Base-by-base conservation (phyloP, 371 early-diverging fungal species). In the Lichtheimia ornata region DNA sequence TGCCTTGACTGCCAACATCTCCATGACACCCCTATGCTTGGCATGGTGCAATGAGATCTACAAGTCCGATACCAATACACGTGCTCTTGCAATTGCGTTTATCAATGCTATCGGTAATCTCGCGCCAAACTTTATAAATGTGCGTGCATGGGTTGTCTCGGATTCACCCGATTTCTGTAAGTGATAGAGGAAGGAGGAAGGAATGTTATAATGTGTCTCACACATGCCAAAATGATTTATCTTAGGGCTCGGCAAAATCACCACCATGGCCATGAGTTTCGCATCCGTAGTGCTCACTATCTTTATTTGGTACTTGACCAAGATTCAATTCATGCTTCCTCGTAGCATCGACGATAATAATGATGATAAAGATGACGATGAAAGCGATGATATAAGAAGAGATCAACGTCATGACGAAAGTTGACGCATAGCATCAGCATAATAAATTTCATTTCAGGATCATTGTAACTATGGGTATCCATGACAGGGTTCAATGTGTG, bases 61-160 rank as follows among this genome's bases (percentile, higher is more conserved):
- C 24, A 45, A 70, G 42, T 53, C 55, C 45, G 72, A 72, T 35
- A 14, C 58, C 9, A 73, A 66, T 35, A 67, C 66, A 5, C 63
- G 76, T 45, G 76, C 76, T 17, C 44, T 76, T 7, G 76, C 76
- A 18, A 72, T 76, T 59, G 76, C 76, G n/a, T 66, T 72, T 12
- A 69, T 76, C 49, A 76, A 76, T 27, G 65, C 76, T 11, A 49
- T 76, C 11, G 76, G 76, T 53, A 76, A 76, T 28, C 54, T 72
- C 14, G 71, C 62, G 2, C 73, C 76, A 4, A 76, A 75, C 43
- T 75, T 75, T 22, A 61, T 72, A 18, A 75, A 75, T n/a, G 65
- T 75, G 17, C 35, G 65, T 24, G 72, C 65, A 3, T 75, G 72
- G 75, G 41, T 51, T n/a, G 64, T 75, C 1, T 49, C 50, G 0